phyloP scores from a whole-genome alignment of 805 yeast genomes.

The Kodamaea neixiangensis region DNA sequence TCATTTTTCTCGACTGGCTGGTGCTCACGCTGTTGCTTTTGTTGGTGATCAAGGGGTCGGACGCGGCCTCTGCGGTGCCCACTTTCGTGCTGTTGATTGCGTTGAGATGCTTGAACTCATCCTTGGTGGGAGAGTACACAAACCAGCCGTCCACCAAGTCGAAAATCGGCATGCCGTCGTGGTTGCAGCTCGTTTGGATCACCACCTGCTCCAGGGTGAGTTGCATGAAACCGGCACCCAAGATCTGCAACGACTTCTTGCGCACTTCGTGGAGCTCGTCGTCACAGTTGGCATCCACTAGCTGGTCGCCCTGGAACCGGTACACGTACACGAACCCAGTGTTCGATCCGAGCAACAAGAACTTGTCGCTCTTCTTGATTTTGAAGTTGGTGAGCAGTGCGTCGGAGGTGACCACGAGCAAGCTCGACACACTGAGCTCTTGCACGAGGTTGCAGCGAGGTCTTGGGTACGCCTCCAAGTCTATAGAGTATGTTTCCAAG shows the following conservation, averaged over 20 bases:
- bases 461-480: too few relatives aligned
- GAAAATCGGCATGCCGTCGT: slow-evolving; percentile 43
- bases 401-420: neutral
- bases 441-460: neutral
- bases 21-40: neutral
- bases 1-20: neutral
- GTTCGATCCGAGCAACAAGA: slow-evolving; percentile 22
- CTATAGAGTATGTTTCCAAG: neutral
- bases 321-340: slow-evolving; percentile 25
- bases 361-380: slow-evolving; percentile 23
- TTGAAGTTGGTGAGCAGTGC: slow-evolving; percentile 9
- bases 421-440: neutral
- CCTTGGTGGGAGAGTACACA: slow-evolving; percentile 44
- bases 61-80: neutral
- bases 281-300: slow-evolving; percentile 19
- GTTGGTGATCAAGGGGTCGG: slow-evolving; percentile 13
- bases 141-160: slow-evolving; percentile 54
- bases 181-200: slow-evolving; percentile 30
- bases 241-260: slow-evolving; percentile 20
- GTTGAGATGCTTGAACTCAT: slow-evolving; percentile 34
- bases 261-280: slow-evolving; percentile 19
- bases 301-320: slow-evolving; percentile 5
- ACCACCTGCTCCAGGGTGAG: slow-evolving; percentile 16
- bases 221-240: neutral
- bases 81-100: slow-evolving; percentile 16